Evolutionary conservation across 164 flowering plant species (phyloP).

Genomic region (Cinnamomum chago): DNA sequence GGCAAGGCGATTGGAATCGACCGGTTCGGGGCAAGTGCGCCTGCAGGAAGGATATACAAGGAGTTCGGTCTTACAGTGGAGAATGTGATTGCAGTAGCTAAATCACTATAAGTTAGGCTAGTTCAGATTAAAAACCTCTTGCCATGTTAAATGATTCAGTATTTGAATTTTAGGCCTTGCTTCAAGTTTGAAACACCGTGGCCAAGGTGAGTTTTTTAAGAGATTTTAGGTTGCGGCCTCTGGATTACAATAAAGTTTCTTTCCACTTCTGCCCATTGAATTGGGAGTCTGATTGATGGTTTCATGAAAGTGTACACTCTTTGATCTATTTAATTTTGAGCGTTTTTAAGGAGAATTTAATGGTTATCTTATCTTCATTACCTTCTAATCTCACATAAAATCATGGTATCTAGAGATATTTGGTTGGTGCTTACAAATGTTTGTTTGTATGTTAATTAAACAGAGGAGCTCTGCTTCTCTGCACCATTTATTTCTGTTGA

Average conservation of each 20-base stretch:
- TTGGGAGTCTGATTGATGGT: background rate
- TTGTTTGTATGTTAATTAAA: too few relatives aligned
- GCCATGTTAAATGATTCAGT: background rate
- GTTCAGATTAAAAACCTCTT: constrained; percentile 30
- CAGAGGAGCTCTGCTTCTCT: background rate
- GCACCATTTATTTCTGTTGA: background rate
- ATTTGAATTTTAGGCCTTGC: constrained; percentile 5
- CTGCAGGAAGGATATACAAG: constrained; percentile 87
- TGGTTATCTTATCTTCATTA: background rate
- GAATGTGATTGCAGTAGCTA: constrained; percentile 84
- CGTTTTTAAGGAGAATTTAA: constrained; percentile 5
- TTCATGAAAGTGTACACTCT: constrained; percentile 21
- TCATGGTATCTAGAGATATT: background rate
- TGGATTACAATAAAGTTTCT: constrained; percentile 7
- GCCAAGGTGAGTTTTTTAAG: constrained; percentile 5
- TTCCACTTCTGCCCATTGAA: background rate
- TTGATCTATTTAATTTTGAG: constrained; percentile 26
- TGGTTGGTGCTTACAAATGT: background rate
- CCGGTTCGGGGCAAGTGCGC: constrained; percentile 92
- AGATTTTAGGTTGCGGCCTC: constrained; percentile 1
- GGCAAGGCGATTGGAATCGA: constrained; percentile 90
- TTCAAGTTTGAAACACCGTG: background rate
- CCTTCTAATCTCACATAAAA: background rate
- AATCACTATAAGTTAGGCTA: constrained; percentile 44
- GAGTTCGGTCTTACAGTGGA: constrained; percentile 86